Conservation (phyloP, 1,284 basidiomycete species). For the Leccinum pachyderme region DNA sequence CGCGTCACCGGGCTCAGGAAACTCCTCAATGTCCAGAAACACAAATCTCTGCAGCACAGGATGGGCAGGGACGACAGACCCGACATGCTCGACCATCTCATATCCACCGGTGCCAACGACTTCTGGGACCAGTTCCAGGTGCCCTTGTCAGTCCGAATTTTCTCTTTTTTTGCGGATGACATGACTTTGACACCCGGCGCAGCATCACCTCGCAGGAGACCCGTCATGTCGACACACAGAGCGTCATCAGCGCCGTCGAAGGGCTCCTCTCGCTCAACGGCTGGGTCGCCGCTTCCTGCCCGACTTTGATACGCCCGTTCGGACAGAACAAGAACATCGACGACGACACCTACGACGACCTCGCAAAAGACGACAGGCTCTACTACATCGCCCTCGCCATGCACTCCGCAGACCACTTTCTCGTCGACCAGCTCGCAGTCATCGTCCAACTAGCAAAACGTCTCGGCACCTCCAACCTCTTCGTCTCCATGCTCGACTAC, state of each 20-base stretch:
- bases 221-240: constrained; percentile 83
- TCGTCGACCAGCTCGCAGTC: constrained; percentile 93
- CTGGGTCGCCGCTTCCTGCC: constrained; percentile 98
- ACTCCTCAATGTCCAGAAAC: constrained; percentile 80
- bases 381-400: constrained; percentile 93
- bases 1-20: constrained; percentile 72
- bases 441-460: constrained; percentile 91
- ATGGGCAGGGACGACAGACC: constrained; percentile 80
- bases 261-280: constrained; percentile 89
- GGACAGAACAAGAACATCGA: constrained; percentile 82
- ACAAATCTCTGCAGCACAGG: constrained; percentile 83
- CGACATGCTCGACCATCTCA: constrained; percentile 76
- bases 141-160: constrained; percentile 65
- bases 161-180: too few relatives aligned
- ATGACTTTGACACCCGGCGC: constrained; percentile 1
- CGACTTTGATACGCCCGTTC: constrained; percentile 86
- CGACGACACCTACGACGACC: constrained; percentile 84
- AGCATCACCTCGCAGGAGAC: constrained; percentile 82
- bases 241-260: constrained; percentile 83
- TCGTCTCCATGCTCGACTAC: constrained; percentile 96
- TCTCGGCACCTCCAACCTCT: constrained; percentile 83
- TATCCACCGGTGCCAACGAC: constrained; percentile 75
- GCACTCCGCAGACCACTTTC: constrained; percentile 95
- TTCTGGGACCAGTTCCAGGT: constrained; percentile 91
- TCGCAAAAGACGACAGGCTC: constrained; percentile 76